Evolutionary conservation across 257 asterid species (phyloP), one percentile per base, ranked within the genome.

Genomic region (Solanum paucissectum): DNA sequence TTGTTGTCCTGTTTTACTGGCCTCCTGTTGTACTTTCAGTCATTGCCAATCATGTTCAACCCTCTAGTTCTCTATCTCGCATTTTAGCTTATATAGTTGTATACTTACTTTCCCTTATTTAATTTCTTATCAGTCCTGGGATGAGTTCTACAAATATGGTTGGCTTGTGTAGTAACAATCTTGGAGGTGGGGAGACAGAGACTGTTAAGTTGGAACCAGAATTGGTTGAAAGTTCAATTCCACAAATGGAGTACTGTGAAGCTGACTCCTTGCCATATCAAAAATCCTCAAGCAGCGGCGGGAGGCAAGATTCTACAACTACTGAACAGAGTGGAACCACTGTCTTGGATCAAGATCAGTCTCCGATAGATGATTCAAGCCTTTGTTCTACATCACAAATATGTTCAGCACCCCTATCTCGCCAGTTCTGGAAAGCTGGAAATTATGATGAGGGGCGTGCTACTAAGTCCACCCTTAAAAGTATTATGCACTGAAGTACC

Each of bases 381-480:
- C 90, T 92, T 84, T 93, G 98, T 93, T 94, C 98, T 64, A 93
- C 95, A 84, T 95, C 98, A 75, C 92, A 98, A 83, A 89, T 93
- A 89, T 87, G 93, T 84, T 88, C 98, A 37, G 98, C 99, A 29
- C 98, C 99, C 66, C 82, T 96, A 82, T 92, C 94, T 88, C 94
- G 99, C 44, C 99, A 94, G 93, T 96, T 96, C 90, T 96, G 99
- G 99, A 94, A 87, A 92, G 98, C 99, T 89, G 99, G 99, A 89
- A 92, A 90, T 89, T 96, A 96, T 83, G 91, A 94, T 7, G 98
- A 92, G 81, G 89, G 87, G 83, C 95, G 83, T 77, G 86, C 88
- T 91, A 84, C 92, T 75, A 95, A 94, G 88, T 90, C 95, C 42
- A 87, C 87, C 68, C 46, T 77, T 87, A 97, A 93, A 91, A 94